These are phyloP conservation scores for Terfezia boudieri DNA, from an alignment of 495 filamentous ascomycete species.

Conservation along the genomic window DNA sequence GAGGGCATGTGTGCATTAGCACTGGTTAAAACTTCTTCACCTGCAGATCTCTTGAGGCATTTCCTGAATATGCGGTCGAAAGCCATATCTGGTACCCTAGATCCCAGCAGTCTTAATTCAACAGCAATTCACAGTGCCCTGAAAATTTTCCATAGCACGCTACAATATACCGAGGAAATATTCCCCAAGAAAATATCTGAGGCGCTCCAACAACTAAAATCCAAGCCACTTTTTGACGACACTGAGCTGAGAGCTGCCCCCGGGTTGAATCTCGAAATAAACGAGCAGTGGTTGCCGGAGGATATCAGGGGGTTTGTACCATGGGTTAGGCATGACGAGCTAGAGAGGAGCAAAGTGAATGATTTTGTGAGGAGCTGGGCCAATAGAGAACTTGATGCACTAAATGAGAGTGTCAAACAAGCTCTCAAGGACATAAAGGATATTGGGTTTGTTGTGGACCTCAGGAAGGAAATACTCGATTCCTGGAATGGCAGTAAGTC, in stretches of 20 bases:
- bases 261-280: conserved; percentile 58
- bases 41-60: conserved; percentile 56
- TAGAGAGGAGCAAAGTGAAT: conserved; percentile 39
- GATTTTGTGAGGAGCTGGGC: conserved; percentile 55
- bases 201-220: conserved; percentile 44
- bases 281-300: conserved; percentile 59
- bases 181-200: conserved; percentile 52
- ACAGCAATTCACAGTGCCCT: conserved; percentile 34
- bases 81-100: conserved; percentile 25
- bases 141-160: conserved; percentile 49
- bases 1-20: conserved; percentile 62
- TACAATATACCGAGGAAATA: conserved; percentile 50
- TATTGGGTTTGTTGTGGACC: conserved; percentile 40
- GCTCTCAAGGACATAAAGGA: conserved; percentile 33
- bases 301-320: conserved; percentile 75
- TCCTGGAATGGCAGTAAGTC: conserved; percentile 35
- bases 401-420: conserved; percentile 35
- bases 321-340: conserved; percentile 67
- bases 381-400: conserved; percentile 37
- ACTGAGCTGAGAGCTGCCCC: conserved; percentile 38
- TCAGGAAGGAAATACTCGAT: conserved; percentile 46
- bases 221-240: conserved; percentile 45
- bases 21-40: conserved; percentile 58
- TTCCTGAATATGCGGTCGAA: conserved; percentile 56
- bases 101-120: conserved; percentile 26